Evolutionary conservation across 164 flowering plant species (phyloP).

Genomic region (Annona squamosa): DNA sequence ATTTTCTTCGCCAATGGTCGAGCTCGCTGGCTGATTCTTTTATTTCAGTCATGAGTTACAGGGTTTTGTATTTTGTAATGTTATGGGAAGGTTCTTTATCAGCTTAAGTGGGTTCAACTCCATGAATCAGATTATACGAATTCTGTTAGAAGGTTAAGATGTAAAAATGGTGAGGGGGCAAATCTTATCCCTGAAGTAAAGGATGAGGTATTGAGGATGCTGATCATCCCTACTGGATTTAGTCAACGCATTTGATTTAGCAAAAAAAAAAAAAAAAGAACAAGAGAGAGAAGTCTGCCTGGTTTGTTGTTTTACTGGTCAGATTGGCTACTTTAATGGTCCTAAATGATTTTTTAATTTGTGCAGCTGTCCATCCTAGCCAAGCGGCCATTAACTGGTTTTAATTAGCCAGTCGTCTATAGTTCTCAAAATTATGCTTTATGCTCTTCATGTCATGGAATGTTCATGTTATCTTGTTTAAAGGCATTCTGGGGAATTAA

Average conservation of each 20-base stretch:
- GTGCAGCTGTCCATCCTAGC: no score
- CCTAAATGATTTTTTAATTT: no score
- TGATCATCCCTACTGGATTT: no score
- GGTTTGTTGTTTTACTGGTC: no score
- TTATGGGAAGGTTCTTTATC: background rate
- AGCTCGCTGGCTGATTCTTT: background rate
- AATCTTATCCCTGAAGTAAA: background rate
- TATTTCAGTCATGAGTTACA: background rate
- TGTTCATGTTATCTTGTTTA: background rate
- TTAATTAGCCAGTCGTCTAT: background rate
- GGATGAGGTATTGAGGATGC: background rate
- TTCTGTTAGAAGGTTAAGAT: background rate
- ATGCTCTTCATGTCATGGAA: background rate
- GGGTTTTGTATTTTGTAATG: background rate
- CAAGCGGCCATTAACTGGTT: no score
- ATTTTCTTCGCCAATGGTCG: background rate
- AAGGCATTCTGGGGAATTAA: background rate
- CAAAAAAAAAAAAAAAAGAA: no score
- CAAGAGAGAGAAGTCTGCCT: no score
- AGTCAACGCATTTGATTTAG: no score
- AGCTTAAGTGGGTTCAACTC: background rate
- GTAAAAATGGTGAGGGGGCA: background rate
- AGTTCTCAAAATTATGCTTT: background rate
- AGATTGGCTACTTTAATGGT: no score
- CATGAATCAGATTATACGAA: background rate